Evolutionary conservation across 2,329 filamentous ascomycete species (phyloP), one percentile per base, ranked within the genome.

Genomic region (Madurella fahalii): DNA sequence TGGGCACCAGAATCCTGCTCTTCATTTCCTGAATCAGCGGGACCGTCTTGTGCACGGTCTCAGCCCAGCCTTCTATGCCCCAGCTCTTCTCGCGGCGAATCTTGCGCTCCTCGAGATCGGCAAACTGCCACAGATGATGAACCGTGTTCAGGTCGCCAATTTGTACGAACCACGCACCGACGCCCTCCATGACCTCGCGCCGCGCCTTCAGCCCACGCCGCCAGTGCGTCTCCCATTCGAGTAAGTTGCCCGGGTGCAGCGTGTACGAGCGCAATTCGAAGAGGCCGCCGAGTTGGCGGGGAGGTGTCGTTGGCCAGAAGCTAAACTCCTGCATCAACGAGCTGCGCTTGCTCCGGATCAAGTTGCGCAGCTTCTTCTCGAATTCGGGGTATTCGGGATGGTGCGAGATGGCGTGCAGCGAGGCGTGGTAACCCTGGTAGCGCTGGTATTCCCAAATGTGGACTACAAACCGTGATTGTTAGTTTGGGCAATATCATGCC

Each of bases 381-480:
- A 96, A 96, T 9, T 82, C 86, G 62, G 85, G 75, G 70, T 90
- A 97, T 16, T 91, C 90, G 59, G 90, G 88, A 66, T 95, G 90
- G 64, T 80, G 76, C 57, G 89, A 84, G 62, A 97, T 96, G 64
- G 81, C 83, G 76, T 96, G 83, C 45, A 96, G 80, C 17, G 94
- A 97, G 57, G 87, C 85, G 73, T 99, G 94, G 73, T 97, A 97
- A 58, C 94, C 94, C 64, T 92, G 82, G 74, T 97, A 99, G 65
- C 92, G 87, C 73, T 97, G 92, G 72, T 99, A 99, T 73, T 99
- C 94, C 94, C 94, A 99, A 67, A 99, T 99, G 71, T 99, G 94
- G 48, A 99, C 94, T 97, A 65, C 50, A 32, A 9, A 25, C 11
- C 2, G 2, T 2, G 4, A 40, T 17, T 37, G 51, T 58, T 49